A percentile compares a stretch with the other conserved stretches of the same genome.
These are phyloP conservation scores for Giardia duodenalis DNA, from an alignment of 208 protist species.

Conservation along the genomic window DNA sequence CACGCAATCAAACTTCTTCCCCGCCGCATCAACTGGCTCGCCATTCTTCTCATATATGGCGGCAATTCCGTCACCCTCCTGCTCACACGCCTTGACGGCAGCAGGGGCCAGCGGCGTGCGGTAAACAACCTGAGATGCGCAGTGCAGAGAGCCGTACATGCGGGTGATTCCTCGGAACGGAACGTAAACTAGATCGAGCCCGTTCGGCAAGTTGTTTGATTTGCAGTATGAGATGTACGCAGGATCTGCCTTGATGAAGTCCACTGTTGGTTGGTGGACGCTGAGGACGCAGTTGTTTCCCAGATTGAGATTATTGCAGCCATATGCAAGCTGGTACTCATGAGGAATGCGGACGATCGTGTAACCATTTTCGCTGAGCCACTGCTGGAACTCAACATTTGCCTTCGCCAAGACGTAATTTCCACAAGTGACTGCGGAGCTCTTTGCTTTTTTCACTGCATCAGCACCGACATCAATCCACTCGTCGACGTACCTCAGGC, in stretches of 20 bases:
- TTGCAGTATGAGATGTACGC: neutral
- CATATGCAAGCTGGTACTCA: constrained; percentile 44
- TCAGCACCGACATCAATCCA: constrained; percentile 29
- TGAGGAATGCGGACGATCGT: constrained; percentile 46
- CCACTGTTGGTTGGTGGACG: neutral
- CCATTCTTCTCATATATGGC: neutral
- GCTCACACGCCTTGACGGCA: too few species aligned
- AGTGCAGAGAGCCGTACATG: constrained; percentile 34
- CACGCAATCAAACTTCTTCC: neutral
- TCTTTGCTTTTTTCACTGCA: constrained; percentile 29
- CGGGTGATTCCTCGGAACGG: constrained; percentile 13
- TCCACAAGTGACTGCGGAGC: too few species aligned
- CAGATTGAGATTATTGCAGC: constrained; percentile 51
- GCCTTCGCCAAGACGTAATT: constrained; percentile 23
- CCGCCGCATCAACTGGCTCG: neutral
- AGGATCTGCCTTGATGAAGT: neutral
- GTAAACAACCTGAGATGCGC: constrained; percentile 22
- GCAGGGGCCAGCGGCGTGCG: neutral
- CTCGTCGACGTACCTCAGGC: constrained; percentile 47
- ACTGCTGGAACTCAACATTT: constrained; percentile 38
- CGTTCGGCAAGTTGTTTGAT: neutral
- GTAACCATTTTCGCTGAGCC: constrained; percentile 38
- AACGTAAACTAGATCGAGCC: neutral
- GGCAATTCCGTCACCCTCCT: too few species aligned
- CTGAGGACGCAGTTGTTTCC: constrained; percentile 17